Percentiles rank a stretch among this genome's conserved stretches.
Evolutionary conservation across 208 protist species (phyloP).

Genomic region (Plasmodiophora brassicae): DNA sequence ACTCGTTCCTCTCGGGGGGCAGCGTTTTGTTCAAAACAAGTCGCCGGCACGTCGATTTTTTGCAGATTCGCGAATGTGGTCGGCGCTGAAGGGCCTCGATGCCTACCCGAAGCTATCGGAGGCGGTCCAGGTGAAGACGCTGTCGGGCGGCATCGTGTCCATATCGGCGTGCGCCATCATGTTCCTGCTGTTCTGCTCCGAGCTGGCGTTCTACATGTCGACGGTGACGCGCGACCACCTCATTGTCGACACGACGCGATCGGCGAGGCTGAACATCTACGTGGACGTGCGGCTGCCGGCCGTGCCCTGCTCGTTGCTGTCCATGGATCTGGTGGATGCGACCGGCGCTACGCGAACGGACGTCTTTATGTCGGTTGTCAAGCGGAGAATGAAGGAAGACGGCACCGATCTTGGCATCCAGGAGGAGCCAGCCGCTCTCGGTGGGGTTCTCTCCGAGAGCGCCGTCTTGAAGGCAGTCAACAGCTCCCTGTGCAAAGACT

Average conservation of each 20-base stretch:
- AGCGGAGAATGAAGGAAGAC: not conserved
- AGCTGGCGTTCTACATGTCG: not conserved
- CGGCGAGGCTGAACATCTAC: not conserved
- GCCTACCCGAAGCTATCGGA: constrained; percentile 5
- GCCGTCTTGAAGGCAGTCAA: not conserved
- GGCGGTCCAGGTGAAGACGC: constrained; percentile 23
- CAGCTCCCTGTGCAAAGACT: not conserved
- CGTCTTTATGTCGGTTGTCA: not conserved
- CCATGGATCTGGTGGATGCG: not conserved
- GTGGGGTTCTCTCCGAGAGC: not conserved
- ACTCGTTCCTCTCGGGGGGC: no score
- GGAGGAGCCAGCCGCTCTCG: not conserved
- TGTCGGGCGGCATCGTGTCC: constrained; percentile 10
- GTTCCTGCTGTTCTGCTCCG: constrained; percentile 31
- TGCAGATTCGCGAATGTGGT: not conserved
- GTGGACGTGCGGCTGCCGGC: not conserved
- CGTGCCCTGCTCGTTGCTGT: constrained; percentile 6
- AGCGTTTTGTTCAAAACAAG: no score
- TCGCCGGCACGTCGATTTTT: no score
- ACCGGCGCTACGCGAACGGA: not conserved
- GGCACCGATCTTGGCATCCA: not conserved
- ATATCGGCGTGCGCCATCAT: not conserved
- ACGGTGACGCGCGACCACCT: constrained; percentile 8
- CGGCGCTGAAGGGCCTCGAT: not conserved
- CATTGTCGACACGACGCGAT: not conserved